A percentile compares a stretch with the other conserved stretches of the same genome.
Evolutionary conservation across 441 rosid species (phyloP).

Genomic region (Pelargonium fulgidum): DNA sequence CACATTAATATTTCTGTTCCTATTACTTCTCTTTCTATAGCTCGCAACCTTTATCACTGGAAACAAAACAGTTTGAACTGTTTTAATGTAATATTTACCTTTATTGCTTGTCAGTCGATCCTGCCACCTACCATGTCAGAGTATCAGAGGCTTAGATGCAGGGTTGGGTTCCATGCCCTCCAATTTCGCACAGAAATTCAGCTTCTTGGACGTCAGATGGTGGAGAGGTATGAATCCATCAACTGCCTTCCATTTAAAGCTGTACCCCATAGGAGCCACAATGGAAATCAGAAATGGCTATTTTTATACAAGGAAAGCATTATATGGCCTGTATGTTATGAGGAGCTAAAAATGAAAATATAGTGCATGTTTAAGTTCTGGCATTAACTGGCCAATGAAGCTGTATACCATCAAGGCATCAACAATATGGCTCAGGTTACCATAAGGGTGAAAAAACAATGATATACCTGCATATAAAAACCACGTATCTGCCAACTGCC

Average conservation of each 20-base stretch:
- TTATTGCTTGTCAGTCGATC: conserved; percentile 48
- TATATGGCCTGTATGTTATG: conserved; percentile 6
- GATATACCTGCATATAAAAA: conserved; percentile 3
- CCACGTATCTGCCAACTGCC: conserved; percentile 9
- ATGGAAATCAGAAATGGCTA: conserved; percentile 9
- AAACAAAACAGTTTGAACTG: not conserved
- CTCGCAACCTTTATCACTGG: not conserved
- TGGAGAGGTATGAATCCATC: conserved; percentile 53
- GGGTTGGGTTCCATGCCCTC: conserved; percentile 94
- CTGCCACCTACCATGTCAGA: conserved; percentile 79
- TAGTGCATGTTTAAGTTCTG: conserved; percentile 6
- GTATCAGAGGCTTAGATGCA: conserved; percentile 89
- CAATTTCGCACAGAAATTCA: conserved; percentile 81
- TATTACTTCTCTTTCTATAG: not conserved
- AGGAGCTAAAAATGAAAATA: not conserved
- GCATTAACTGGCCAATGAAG: conserved; percentile 3
- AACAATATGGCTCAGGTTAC: conserved; percentile 1
- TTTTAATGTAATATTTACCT: conserved; percentile 17
- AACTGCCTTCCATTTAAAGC: conserved; percentile 16
- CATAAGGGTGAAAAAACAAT: not conserved
- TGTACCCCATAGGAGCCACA: conserved; percentile 1
- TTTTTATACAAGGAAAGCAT: conserved; percentile 2
- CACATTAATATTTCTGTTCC: not conserved
- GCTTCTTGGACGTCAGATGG: conserved; percentile 66
- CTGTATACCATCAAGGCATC: not conserved